Conservation (phyloP, 2,329 filamentous ascomycete genomes). For the Ascochyta clinopodiicola region DNA sequence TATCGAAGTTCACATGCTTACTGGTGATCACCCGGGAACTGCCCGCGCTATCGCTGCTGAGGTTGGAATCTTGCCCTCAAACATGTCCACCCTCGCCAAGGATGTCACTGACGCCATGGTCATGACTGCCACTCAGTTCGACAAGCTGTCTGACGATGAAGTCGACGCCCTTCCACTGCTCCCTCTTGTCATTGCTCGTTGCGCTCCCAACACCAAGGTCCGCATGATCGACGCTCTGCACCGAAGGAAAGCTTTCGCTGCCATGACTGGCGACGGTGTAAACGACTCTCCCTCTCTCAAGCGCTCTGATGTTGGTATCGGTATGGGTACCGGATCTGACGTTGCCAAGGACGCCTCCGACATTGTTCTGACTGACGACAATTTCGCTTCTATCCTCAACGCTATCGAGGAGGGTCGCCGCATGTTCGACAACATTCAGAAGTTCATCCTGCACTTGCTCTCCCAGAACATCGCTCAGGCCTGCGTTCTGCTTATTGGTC, state of each 20-base stretch:
- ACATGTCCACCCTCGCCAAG: conserved; percentile 47
- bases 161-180: conserved; percentile 50
- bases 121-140: conserved; percentile 50
- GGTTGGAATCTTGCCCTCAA: conserved; percentile 52
- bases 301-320: conserved; percentile 54
- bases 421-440: conserved; percentile 57
- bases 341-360: conserved; percentile 55
- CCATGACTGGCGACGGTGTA: conserved; percentile 55
- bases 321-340: conserved; percentile 55
- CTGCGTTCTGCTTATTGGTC: conserved; percentile 43
- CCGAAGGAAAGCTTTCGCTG: conserved; percentile 49
- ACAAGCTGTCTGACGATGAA: conserved; percentile 51
- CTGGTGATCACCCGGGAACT: conserved; percentile 54
- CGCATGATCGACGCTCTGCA: conserved; percentile 55
- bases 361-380: conserved; percentile 55
- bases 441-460: conserved; percentile 46
- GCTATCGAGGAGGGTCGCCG: conserved; percentile 55
- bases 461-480: conserved; percentile 46
- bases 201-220: conserved; percentile 54
- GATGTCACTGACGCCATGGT: conserved; percentile 38
- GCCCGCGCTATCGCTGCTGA: conserved; percentile 55
- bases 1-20: conserved; percentile 57
- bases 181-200: conserved; percentile 54
- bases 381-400: conserved; percentile 55
- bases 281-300: conserved; percentile 56